Percentiles rank a stretch among this genome's conserved stretches.
These are phyloP conservation scores for Auriculariales sp. DNA, from an alignment of 768 basidiomycete genomes.

Conservation along the genomic window DNA sequence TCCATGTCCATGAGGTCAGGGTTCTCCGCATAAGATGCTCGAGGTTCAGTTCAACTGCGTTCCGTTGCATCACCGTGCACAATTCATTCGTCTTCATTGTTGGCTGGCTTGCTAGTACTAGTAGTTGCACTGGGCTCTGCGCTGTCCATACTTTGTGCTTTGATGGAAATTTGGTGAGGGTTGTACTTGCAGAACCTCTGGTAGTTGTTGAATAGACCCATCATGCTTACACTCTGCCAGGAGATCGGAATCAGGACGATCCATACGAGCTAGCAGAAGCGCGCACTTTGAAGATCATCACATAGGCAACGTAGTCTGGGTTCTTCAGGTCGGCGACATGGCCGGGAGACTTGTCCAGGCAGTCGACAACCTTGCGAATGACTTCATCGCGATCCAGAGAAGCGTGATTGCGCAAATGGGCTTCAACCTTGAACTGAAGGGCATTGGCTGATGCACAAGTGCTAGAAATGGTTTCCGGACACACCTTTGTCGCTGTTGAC, in stretches of 20 bases:
- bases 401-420: conserved; percentile 64
- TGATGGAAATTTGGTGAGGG: not conserved
- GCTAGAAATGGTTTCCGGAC: too few species aligned
- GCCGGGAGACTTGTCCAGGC: conserved; percentile 38
- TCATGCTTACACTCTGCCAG: not conserved
- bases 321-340: conserved; percentile 54
- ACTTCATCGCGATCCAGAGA: conserved; percentile 42
- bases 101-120: too few species aligned
- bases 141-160: too few species aligned
- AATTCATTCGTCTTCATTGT: too few species aligned
- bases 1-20: too few species aligned
- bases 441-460: too few species aligned
- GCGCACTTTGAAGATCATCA: conserved; percentile 72
- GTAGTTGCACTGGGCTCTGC: too few species aligned
- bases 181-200: not conserved
- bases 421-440: too few species aligned
- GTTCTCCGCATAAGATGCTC: too few species aligned
- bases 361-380: conserved; percentile 54
- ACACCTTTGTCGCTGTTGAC: conserved; percentile 1
- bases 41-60: too few species aligned
- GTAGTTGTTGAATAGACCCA: not conserved
- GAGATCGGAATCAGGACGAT: not conserved
- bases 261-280: not conserved
- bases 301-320: conserved; percentile 59
- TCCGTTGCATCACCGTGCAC: too few species aligned